Conservation (phyloP, 148 eudicot species). For the Nyssa sinensis region DNA sequence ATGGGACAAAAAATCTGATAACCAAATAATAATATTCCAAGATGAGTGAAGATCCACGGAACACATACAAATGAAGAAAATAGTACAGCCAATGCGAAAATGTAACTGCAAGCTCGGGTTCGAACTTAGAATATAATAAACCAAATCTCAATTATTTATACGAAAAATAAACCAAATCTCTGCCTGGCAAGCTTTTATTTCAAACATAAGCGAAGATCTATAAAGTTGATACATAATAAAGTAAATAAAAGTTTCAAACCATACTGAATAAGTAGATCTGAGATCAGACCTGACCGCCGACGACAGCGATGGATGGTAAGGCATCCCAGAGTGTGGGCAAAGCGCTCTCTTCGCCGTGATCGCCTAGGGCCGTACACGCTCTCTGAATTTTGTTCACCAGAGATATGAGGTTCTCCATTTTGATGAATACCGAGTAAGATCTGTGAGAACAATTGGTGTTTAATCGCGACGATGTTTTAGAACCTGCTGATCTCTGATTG, state of each 20-base stretch:
- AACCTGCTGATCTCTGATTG: not conserved
- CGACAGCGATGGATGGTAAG: conserved; percentile 95
- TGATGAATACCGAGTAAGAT: not conserved
- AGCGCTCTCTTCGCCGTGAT: conserved; percentile 88
- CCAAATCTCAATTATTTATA: too few relatives aligned
- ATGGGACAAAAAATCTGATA: not conserved
- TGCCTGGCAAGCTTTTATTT: not conserved
- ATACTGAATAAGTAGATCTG: not conserved
- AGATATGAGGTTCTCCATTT: conserved; percentile 78
- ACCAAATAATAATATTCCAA: too few relatives aligned
- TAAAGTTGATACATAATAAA: not conserved
- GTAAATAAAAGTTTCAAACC: not conserved
- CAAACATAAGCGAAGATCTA: not conserved
- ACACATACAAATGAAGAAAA: not conserved
- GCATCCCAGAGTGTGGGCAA: conserved; percentile 99
- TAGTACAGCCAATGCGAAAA: not conserved
- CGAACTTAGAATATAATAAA: too few relatives aligned
- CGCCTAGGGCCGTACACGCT: conserved; percentile 97
- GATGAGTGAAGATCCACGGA: not conserved
- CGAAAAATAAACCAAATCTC: not conserved
- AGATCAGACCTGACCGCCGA: conserved; percentile 90
- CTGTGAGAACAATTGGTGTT: too few relatives aligned
- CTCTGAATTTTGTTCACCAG: conserved; percentile 85
- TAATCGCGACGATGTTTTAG: not conserved
- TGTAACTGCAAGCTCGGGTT: not conserved